Evolutionary conservation across 805 yeast genomes (phyloP), one percentile per base, ranked within the genome.

Genomic region (Cyberlindnera mrakii): DNA sequence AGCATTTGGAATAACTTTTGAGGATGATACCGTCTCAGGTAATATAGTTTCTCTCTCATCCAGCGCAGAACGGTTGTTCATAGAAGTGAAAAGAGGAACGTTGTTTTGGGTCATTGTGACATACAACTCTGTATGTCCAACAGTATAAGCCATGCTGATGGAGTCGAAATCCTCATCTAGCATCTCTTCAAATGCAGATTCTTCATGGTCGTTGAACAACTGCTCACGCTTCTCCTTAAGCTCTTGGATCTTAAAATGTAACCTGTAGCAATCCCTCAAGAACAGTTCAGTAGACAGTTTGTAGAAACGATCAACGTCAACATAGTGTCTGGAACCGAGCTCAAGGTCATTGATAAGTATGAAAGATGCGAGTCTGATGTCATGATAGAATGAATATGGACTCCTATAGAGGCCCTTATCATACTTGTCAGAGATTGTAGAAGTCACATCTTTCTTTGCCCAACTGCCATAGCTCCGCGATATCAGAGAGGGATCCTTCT

Each of bases 21-120:
- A 69, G n/a, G 80, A 58, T 37, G 73, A 71, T 55, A 85, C 82
- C 13, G 82, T 81, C 27, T 80, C 81, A 9, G 86, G 87, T 4
- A 85, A 72, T 3, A 73, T 65, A 2, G 85, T 77, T 39, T 78
- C 80, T 48, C 96, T 77, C 36, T 81, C 77, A 58, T 93, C 98
- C 41, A 89, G 64, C 17, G 74, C 67, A 0, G 97, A 86, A 54
- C 78, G 83, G 25, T 76, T 72, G 30, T 77, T 72, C 31, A 82
- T 64, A 0, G 96, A 82, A 6, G 96, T 75, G 58, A 93, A 91
- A 39, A 93, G 68, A 13, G 96, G 95, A 25, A 77, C 71, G 33
- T 82, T 88, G 34, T 75, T 75, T 16, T 76, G 75, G 4, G 84
- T 78, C 9, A 76, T 64, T 30, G 82, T 62, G 45, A 72, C 75